These are phyloP conservation scores for Lyophyllum shimeji DNA, from an alignment of 768 basidiomycete genomes.

Conservation along the genomic window DNA sequence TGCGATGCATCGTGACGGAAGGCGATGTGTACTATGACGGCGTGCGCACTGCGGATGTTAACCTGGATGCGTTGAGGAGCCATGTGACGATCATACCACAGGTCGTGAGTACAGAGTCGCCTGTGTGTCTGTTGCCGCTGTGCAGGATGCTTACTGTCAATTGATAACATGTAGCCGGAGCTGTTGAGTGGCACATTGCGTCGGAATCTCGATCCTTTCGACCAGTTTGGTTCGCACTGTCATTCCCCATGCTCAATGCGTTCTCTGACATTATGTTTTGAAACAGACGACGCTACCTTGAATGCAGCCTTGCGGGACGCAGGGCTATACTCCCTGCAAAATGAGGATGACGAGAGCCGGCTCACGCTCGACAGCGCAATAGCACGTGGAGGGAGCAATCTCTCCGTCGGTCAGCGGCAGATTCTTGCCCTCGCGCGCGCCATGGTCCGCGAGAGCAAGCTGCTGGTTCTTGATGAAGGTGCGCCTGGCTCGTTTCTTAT, in stretches of 20 bases:
- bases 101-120: conserved; percentile 25
- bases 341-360: conserved; percentile 43
- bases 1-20: conserved; percentile 54
- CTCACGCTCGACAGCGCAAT: conserved; percentile 44
- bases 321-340: conserved; percentile 37
- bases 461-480: conserved; percentile 65
- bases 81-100: conserved; percentile 61
- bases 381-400: conserved; percentile 59
- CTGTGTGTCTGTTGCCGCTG: background rate
- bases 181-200: conserved; percentile 61
- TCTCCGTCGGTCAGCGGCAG: conserved; percentile 79
- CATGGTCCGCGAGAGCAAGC: conserved; percentile 52
- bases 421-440: conserved; percentile 66
- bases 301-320: conserved; percentile 38
- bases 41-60: conserved; percentile 41
- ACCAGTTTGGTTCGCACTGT: conserved; percentile 35
- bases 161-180: conserved; percentile 30
- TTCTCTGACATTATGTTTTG: background rate
- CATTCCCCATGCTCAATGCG: background rate
- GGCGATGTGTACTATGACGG: conserved; percentile 59
- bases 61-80: conserved; percentile 52
- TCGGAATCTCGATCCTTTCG: conserved; percentile 65
- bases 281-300: conserved; percentile 38
- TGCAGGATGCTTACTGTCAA: background rate
- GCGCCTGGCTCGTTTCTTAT: conserved; percentile 23